Evolutionary conservation across 1,284 basidiomycete species (phyloP), one percentile per base, ranked within the genome.

Genomic region (Melanopsichium pennsylvanicum): DNA sequence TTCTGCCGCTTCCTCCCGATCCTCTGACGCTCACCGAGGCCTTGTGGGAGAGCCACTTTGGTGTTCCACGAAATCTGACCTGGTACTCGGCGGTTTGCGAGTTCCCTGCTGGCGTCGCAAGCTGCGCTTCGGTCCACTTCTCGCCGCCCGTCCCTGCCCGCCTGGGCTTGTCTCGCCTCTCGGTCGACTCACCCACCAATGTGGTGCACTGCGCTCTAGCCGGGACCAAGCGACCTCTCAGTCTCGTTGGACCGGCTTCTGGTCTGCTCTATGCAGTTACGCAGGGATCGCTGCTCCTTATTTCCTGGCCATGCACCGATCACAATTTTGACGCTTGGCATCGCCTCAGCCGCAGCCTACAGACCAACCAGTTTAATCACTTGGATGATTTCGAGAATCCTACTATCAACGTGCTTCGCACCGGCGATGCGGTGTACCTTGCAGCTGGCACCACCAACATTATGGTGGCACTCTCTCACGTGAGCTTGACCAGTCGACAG

Each of bases 1-100:
- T 57, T 5, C 15, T 56, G 16, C 60, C 36, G 21, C 10, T 32
- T 3, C 44, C 27, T 9, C 15, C 32, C 1, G 40, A 48, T 41
- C 23, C 35, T 13, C 25, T 56, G 4, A 19, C 39, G 12, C 25
- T 63, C 19, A 43, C 47, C 32, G 52, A 63, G 13, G 54, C 60
- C 1, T 19, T 63, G 36, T 63, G 60, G 60, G 60, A 56, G 32
- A 43, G 43, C 13, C 41, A 51, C 10, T 63, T 56, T n/a, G 54
- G 52, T 13, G 52, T 63, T 1, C 47, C 60, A 9, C 42, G 52
- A 4, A 15, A 35, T 11, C 16, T 56, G 5, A 23, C 11, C 25
- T 63, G 60, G 60, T 52, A 57, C 18, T 34, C 52, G 2, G 34
- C 38, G 0, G 19, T 38, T 10, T 37, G 47, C n/a, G 34, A 46